Base-by-base conservation (phyloP, 2,329 filamentous ascomycete species). In the Mycosphaerelloides madeirae region DNA sequence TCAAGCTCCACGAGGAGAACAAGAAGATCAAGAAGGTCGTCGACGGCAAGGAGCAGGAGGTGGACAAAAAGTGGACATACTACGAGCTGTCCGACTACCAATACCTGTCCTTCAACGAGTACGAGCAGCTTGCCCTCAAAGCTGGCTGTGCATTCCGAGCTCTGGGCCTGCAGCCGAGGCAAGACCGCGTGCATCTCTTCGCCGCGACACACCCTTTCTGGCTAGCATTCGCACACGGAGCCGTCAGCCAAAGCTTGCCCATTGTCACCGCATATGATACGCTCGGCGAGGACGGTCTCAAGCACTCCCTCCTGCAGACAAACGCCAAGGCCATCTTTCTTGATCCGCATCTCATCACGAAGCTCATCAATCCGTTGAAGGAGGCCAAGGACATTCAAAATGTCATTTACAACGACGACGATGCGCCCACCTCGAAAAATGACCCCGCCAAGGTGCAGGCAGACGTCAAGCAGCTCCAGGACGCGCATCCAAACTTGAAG, bases 261-360 rank as follows among this genome's bases (percentile, higher is more conserved):
- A 90, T 96, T 55, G 91, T 96, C 39, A 97, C 91, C 35, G 89
- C 90, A 39, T 96, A 96, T 68, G 90, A 96, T 67, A 95, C 89
- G 22, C 83, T 96, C 34, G 90, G 90, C 42, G 79, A 87, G 59
- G 81, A 83, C 50, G 90, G 89, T 36, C 78, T 96, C 52, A 81
- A 84, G 70, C 89, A 95, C 72, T 94, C 89, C 3, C 78, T 96
- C 53, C 75, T 82, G 16, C 86, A 95, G 69, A 93, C 88, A 41
- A 75, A 81, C 50, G 84, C 87, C 41, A 81, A 81, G 58, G 83
- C 84, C 66, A 91, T 96, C 74, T 95, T 90, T 69, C 78, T 88
- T 51, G 90, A 96, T 63, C 85, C 90, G 7, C 81, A 86, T 57
- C 80, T 95, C 34, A 65, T 79, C 40, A 69, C 70, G 33, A 74